A percentile compares a stretch with the other conserved stretches of the same genome.
Conservation (phyloP, 768 basidiomycete genomes). For the Punctularia strigosozonata region DNA sequence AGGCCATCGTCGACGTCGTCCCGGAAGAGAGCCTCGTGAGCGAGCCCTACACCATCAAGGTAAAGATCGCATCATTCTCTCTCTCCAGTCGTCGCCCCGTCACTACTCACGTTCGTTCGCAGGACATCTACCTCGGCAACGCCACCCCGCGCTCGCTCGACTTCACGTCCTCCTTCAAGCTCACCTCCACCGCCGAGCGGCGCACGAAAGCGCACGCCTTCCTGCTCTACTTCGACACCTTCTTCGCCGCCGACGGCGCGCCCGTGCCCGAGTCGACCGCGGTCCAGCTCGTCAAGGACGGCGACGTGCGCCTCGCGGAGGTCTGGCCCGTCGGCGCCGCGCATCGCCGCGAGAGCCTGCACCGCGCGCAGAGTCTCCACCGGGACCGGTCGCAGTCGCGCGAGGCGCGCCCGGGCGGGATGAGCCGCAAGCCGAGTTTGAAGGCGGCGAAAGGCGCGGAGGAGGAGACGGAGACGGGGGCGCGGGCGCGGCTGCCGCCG, state of each 20-base stretch:
- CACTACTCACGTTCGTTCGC: conserved; percentile 1
- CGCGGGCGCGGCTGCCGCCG: too few species aligned
- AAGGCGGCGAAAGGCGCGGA: too few species aligned
- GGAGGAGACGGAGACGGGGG: too few species aligned
- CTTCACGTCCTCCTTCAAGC: conserved; percentile 66
- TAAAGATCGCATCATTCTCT: conserved; percentile 26
- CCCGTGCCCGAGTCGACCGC: conserved; percentile 38
- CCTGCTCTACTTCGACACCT: conserved; percentile 91
- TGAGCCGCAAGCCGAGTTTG: conserved; percentile 36
- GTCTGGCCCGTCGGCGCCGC: conserved; percentile 49
- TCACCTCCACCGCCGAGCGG: conserved; percentile 50
- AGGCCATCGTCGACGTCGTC: conserved; percentile 79
- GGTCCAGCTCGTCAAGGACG: conserved; percentile 47
- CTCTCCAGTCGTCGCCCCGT: neutral
- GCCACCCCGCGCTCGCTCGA: conserved; percentile 64
- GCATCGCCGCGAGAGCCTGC: too few species aligned
- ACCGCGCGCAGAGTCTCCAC: too few species aligned
- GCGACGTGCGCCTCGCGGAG: conserved; percentile 53
- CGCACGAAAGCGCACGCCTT: conserved; percentile 65
- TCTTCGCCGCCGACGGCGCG: conserved; percentile 59
- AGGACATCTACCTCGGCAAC: conserved; percentile 69
- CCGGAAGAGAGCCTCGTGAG: conserved; percentile 53
- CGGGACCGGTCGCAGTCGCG: too few species aligned
- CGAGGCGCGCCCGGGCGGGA: too few species aligned
- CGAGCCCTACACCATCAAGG: conserved; percentile 56